Evolutionary conservation across 768 basidiomycete species (phyloP), one percentile per base, ranked within the genome.

Genomic region (Phallus indusiatus): DNA sequence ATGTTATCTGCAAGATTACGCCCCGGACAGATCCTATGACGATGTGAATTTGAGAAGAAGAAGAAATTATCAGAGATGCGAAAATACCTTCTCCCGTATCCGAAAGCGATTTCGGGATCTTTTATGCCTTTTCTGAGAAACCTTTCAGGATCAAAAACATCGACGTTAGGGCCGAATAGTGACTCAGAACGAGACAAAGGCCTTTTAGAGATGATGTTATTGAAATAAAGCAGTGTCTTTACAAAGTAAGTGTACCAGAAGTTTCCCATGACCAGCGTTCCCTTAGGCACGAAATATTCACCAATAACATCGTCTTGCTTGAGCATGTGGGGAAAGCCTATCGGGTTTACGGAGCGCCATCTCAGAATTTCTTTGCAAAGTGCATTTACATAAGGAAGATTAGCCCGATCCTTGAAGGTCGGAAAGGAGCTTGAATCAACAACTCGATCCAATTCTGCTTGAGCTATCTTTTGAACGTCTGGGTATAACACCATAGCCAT

Each of bases 121-220:
- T 58, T 58, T 1, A 58, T 47, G 17, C 47, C 22, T 49, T 59
- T 59, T 47, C 63, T 66, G 52, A 83, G 61, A 62, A 74, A 84
- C 3, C 84, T 76, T 37, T 81, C 79, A 0, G 83, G 84, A 37
- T 69, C 67, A 69, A 86, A 86, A 1, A 62, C 59, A 49, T 78
- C 68, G 1, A 84, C 70, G 58, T 82, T 70, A 0, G 78, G 76
- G 12, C 56, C 47, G 65, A 75, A 86, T 10, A 80, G 65, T 4
- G 60, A 65, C 52, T 82, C 78, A 60, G 85, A 75, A 5, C 74
- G 79, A n/a, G 75, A 71, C 18, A 76, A 75, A 2, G 64, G 65
- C 72, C 81, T 82, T n/a, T n/a, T 56, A 55, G 42, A 46, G 17
- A 60, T 33, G 4, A 2, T 16, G 42, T 7, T 6, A 42, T 42